Evolutionary conservation across 1,284 basidiomycete genomes (phyloP).

Genomic region (Malassezia sp.): DNA sequence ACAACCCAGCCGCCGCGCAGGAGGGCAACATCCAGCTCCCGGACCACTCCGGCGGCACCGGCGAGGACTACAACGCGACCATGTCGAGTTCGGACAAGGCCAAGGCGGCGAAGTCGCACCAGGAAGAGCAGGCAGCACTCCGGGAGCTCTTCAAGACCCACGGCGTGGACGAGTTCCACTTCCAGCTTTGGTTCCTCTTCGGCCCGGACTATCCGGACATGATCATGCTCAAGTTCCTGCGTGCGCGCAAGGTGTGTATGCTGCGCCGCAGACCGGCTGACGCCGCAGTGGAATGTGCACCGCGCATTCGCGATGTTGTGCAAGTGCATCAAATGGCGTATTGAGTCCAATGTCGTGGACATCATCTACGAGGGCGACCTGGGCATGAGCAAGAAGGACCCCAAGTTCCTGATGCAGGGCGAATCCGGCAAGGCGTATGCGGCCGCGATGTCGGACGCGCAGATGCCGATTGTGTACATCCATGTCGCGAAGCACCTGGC

Average conservation of each 20-base stretch:
- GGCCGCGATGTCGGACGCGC: slow-evolving; percentile 41
- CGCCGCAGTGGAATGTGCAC: slow-evolving; percentile 42
- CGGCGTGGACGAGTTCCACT: slow-evolving; percentile 43
- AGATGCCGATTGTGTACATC: slow-evolving; percentile 45
- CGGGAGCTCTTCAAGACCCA: slow-evolving; percentile 45
- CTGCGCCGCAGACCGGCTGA: not conserved
- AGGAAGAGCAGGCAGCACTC: slow-evolving; percentile 44
- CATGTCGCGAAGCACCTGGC: slow-evolving; percentile 38
- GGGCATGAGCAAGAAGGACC: slow-evolving; percentile 31
- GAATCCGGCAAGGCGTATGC: slow-evolving; percentile 45
- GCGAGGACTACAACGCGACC: too few relatives aligned
- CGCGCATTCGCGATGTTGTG: slow-evolving; percentile 48
- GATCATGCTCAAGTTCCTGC: slow-evolving; percentile 45
- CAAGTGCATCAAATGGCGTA: slow-evolving; percentile 40
- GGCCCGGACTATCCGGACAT: slow-evolving; percentile 40
- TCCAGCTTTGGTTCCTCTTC: slow-evolving; percentile 46
- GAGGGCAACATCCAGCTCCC: slow-evolving; percentile 7
- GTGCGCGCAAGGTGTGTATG: slow-evolving; percentile 39
- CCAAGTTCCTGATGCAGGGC: slow-evolving; percentile 46
- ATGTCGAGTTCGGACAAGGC: slow-evolving; percentile 41
- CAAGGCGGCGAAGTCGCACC: slow-evolving; percentile 41
- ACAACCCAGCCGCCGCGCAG: slow-evolving; percentile 22
- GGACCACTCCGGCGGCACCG: too few relatives aligned
- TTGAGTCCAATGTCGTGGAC: slow-evolving; percentile 43
- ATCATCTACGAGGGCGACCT: slow-evolving; percentile 47